Base-by-base conservation (phyloP, 2,329 filamentous ascomycete species). In the Stagonosporopsis vannaccii region DNA sequence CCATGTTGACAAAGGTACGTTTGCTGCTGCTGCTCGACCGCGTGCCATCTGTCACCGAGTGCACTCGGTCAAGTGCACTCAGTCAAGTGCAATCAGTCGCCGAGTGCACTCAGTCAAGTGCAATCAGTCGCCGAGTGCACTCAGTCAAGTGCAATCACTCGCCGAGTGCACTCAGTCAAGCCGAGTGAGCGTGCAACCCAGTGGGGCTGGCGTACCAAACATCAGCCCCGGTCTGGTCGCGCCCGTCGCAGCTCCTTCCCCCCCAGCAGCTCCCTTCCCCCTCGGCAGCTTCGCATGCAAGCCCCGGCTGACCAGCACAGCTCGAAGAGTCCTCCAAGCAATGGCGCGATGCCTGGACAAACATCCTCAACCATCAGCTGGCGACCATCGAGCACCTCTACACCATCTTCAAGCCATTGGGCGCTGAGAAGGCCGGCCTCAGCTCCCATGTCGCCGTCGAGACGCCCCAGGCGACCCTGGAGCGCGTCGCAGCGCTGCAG, bases 261-360 rank as follows among this genome's bases (percentile, higher is more conserved):
- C 2, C 9, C 32, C 13, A 33, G 3, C n/a, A n/a, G n/a, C n/a
- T n/a, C 32, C 26, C 6, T 28, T 2, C 2, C 26, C 26, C 9
- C 4, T 22, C 15, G 17, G n/a, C 30, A 33, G 39, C 42, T 40
- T 36, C 32, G 20, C 46, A 44, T 49, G 37, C 39, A 30, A 26
- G 13, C 2, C n/a, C n/a, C 37, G 20, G 56, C 61, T 52, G 23
- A 58, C 46, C 20, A 4, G 12, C 32, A 9, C 63, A 94, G 90
- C 85, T 95, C 65, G 85, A 92, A 65, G 89, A 91, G 62, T 87
- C 89, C 59, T 86, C 88, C 33, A 90, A 87, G 74, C 81, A 86
- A 71, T 95, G 90, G 88, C 86, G 89, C 69, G 89, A 94, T 68
- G 84, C 88, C 11, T 96, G 91, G 91, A 82, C 87, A 6, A 84